Evolutionary conservation across 164 flowering plant genomes (phyloP), one percentile per base, ranked within the genome.

Genomic region (Malania oleifera): DNA sequence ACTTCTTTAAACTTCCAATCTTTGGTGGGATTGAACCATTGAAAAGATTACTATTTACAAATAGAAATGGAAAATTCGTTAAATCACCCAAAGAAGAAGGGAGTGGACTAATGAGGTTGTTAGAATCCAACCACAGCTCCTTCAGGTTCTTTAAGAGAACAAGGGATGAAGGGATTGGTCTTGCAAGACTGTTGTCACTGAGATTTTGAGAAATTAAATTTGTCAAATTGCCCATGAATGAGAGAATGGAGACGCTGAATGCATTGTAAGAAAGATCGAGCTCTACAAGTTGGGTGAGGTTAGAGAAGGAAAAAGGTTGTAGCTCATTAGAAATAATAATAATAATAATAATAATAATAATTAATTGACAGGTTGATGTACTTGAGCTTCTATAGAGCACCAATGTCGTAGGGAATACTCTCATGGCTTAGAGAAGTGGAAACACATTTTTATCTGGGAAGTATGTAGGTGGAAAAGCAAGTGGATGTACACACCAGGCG

Each of bases 41-140:
- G 9, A 52, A 18, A 17, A 23, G n/a, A 29, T 53, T 29, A 0
- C 13, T 27, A n/a, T 5, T 0, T 1, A 47, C 46, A 13, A 1
- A 12, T 7, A 61, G 22, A 22, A 0, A 5, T 0, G 26, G 10
- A 0, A 62, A n/a, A 9, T 39, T 64, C 5, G 11, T 23, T 46
- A 57, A 15, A n/a, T n/a, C 10, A 1, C 62, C 37, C 1, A 58
- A 15, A 14, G 41, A 8, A 5, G 14, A 6, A 34, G 63, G 69
- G 24, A 65, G 52, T 9, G 53, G 19, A 22, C 67, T 52, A 27
- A 15, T 3, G 13, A 64, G 44, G 12, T 49, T n/a, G 49, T 64
- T 64, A 11, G 2, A 1, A 2, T 20, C 15, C 4, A 64, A 20
- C 11, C 41, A 2, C 47, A 64, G 41, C 0, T 3, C 5, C 1